Base-by-base conservation (phyloP, 768 basidiomycete genomes). In the Xerocomellus dryophilus region DNA sequence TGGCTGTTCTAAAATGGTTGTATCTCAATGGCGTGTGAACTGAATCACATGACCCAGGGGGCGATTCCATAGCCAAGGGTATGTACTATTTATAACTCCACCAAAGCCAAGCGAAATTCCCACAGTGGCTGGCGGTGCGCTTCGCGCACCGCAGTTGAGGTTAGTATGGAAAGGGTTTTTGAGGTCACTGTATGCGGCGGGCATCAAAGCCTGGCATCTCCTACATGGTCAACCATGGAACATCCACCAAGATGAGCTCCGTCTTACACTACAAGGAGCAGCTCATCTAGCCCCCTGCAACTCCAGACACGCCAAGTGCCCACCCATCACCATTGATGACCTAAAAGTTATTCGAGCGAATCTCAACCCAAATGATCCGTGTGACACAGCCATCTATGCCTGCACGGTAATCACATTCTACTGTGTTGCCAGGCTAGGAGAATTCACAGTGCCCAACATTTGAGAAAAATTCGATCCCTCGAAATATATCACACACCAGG, bases 241-340 rank as follows among this genome's bases (percentile, higher is more conserved):
- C 1, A 29, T 54, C 0, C 21, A 39, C 1, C 3, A 14, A 5
- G 31, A 31, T 31, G n/a, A 56, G 11, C 32, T 35, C 0, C 25
- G 6, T 25, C 20, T 32, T 5, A 23, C n/a, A 0, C 2, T 48
- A 0, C 20, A 48, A 5, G 36, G 36, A 0, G 23, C 23, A 5
- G 4, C 36, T 0, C 2, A 11, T 0, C 21, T 36, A 2, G 35
- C 46, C 0, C 46, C 46, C 0, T 0, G 0, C 0, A 5, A 2
- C 7, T 36, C 21, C 2, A 47, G 25, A 2, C 4, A 9, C 0
- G 1, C 9, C 2, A 47, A 47, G 8, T 1, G 10, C 0, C 15
- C 23, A 0, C 34, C 34, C 0, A 7, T 47, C 3, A 47, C 34
- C 3, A 2, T 31, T 1, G 3, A 41, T 7, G 11, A 41, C 6